These are phyloP conservation scores for Aspergillus asperescens DNA, from an alignment of 495 filamentous ascomycete genomes.

Conservation along the genomic window DNA sequence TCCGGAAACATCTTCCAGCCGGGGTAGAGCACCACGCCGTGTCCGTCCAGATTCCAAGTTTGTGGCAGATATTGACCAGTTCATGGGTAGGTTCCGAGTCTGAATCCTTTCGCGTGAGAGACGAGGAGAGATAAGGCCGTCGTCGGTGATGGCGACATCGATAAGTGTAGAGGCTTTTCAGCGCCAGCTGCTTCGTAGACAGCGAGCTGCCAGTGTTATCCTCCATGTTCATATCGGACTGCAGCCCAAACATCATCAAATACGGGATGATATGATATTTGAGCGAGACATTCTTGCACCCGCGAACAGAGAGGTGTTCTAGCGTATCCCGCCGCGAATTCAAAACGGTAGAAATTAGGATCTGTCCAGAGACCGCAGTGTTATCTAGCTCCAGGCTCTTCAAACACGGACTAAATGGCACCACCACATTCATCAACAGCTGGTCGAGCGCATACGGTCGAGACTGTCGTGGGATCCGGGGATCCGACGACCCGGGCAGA, in stretches of 20 bases:
- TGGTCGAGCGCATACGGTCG: conserved; percentile 53
- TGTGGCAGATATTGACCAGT: conserved; percentile 56
- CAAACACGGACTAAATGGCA: conserved; percentile 52
- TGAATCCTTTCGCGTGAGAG: conserved; percentile 51
- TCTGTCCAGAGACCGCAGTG: conserved; percentile 54
- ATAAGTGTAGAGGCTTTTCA: conserved; percentile 58
- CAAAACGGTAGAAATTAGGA: conserved; percentile 49
- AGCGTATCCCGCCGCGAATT: conserved; percentile 48
- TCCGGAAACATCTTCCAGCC: conserved; percentile 51
- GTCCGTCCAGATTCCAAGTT: conserved; percentile 59
- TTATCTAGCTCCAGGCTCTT: conserved; percentile 56
- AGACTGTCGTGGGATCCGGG: conserved; percentile 42
- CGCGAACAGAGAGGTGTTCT: conserved; percentile 55
- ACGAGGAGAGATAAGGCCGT: conserved; percentile 53
- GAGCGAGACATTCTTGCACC: conserved; percentile 61
- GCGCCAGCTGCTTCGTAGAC: conserved; percentile 38
- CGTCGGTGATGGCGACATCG: conserved; percentile 57
- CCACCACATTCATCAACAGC: conserved; percentile 50
- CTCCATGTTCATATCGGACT: conserved; percentile 41
- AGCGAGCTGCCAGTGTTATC: conserved; percentile 30
- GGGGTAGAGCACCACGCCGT: conserved; percentile 61
- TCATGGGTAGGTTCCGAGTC: conserved; percentile 60
- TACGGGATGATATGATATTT: conserved; percentile 62
- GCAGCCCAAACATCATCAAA: conserved; percentile 46
- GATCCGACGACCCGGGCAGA: conserved; percentile 32